Conservation (phyloP, 495 filamentous ascomycete species). For the Beverwykella pulmonaria region DNA sequence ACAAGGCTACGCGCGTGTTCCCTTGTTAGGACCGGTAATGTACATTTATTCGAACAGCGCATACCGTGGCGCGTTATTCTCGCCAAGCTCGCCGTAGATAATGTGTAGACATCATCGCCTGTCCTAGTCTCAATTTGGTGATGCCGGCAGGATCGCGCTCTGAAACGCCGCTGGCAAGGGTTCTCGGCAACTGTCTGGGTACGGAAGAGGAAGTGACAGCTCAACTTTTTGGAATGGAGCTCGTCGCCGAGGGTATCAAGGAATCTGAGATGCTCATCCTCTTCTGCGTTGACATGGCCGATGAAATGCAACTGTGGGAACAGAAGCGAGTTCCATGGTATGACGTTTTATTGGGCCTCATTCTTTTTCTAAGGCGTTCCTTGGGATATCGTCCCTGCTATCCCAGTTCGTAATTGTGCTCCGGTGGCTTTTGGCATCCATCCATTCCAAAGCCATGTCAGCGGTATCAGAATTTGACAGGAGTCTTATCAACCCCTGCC, state of each 20-base stretch:
- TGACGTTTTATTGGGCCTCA: background rate
- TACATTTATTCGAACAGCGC: background rate
- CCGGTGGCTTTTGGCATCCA: conserved; percentile 11
- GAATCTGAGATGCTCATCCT: background rate
- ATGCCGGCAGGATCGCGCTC: conserved; percentile 21
- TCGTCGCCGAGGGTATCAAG: background rate
- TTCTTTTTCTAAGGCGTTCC: background rate
- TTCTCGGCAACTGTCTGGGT: background rate
- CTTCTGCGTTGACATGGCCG: background rate
- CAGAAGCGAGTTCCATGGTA: background rate
- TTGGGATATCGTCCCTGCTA: background rate
- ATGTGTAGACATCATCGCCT: background rate
- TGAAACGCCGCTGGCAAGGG: conserved; percentile 21
- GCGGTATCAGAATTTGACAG: conserved; percentile 27
- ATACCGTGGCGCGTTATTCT: conserved; percentile 3
- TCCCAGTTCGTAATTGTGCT: background rate
- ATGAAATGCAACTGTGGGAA: background rate
- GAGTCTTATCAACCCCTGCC: conserved; percentile 24
- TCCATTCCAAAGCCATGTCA: conserved; percentile 39
- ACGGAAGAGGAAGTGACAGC: background rate
- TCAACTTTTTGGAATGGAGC: background rate
- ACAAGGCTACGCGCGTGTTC: background rate
- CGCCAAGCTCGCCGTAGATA: conserved; percentile 5
- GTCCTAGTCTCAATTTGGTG: conserved; percentile 27
- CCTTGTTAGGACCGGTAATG: background rate